Conservation (phyloP, 192 early-diverging fungal genomes). For the Coemansia sp. region DNA sequence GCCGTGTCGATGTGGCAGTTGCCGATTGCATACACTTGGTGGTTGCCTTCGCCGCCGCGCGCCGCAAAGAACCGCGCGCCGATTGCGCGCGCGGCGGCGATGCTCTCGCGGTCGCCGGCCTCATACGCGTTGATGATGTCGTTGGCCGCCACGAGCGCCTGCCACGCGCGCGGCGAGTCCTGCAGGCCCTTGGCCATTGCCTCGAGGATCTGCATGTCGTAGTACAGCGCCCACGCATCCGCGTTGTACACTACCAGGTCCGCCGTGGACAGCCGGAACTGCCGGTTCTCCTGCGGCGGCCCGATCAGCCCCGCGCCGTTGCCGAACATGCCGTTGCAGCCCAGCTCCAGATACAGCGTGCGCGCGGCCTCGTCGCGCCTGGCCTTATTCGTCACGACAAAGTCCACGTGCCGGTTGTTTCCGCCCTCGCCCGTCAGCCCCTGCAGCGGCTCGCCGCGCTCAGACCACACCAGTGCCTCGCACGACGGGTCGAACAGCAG, state of each 20-base stretch:
- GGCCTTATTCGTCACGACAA: slow-evolving; percentile 51
- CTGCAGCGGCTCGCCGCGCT: slow-evolving; percentile 74
- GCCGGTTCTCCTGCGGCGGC: slow-evolving; percentile 65
- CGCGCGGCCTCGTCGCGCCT: slow-evolving; percentile 49
- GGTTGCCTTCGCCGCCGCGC: slow-evolving; percentile 57
- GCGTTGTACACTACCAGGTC: slow-evolving; percentile 73
- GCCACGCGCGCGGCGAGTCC: slow-evolving; percentile 66
- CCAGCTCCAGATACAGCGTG: slow-evolving; percentile 85
- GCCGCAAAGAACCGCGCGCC: slow-evolving; percentile 66
- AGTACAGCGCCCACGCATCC: slow-evolving; percentile 64
- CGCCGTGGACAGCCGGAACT: slow-evolving; percentile 60
- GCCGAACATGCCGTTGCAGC: slow-evolving; percentile 94
- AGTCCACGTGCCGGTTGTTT: slow-evolving; percentile 49
- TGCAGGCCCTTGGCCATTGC: slow-evolving; percentile 69
- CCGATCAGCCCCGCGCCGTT: slow-evolving; percentile 37
- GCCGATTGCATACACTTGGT: slow-evolving; percentile 83
- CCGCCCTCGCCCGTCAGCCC: slow-evolving; percentile 79
- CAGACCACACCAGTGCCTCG: slow-evolving; percentile 91
- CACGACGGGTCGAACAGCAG: slow-evolving; percentile 84
- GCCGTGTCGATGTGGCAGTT: slow-evolving; percentile 94
- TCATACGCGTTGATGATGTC: slow-evolving; percentile 72
- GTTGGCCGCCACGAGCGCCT: slow-evolving; percentile 83
- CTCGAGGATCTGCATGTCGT: slow-evolving; percentile 76
- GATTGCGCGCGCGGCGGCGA: slow-evolving; percentile 43
- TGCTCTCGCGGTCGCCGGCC: slow-evolving; percentile 32